Evolutionary conservation across 2,329 filamentous ascomycete species (phyloP).

Genomic region (Madurella mycetomatis): DNA sequence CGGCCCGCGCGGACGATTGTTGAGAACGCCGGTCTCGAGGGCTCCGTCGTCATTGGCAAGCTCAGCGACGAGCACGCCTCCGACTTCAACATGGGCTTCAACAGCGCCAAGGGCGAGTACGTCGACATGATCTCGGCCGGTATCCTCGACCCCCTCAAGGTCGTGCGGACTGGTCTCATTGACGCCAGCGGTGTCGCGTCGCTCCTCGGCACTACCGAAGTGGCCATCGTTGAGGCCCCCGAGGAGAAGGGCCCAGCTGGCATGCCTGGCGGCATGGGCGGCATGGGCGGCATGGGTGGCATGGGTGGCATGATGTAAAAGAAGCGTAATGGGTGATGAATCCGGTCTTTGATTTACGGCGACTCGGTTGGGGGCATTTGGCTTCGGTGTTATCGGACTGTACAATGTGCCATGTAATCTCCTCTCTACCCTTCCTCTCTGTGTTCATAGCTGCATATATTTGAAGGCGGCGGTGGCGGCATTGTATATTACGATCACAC

Average conservation of each 20-base stretch:
- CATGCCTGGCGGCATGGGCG: conserved; percentile 61
- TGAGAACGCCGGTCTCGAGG: conserved; percentile 95
- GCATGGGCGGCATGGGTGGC: conserved; percentile 58
- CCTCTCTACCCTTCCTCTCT: conserved; percentile 32
- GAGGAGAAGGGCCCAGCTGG: conserved; percentile 79
- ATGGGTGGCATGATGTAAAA: conserved; percentile 59
- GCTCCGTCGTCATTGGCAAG: conserved; percentile 95
- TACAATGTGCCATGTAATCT: conserved; percentile 38
- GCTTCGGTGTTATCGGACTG: conserved; percentile 46
- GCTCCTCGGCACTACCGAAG: conserved; percentile 94
- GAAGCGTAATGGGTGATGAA: conserved; percentile 22
- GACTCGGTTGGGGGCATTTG: conserved; percentile 42
- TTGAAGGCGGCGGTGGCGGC: conserved; percentile 17
- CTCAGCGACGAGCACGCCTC: conserved; percentile 85
- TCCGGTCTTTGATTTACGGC: conserved; percentile 27
- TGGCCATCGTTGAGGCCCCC: conserved; percentile 91
- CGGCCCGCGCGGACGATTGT: conserved; percentile 91
- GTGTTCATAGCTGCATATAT: conserved; percentile 29
- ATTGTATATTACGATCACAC: conserved; percentile 29
- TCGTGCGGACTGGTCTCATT: conserved; percentile 91
- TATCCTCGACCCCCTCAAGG: conserved; percentile 99
- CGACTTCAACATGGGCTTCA: conserved; percentile 98
- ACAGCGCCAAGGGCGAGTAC: conserved; percentile 95
- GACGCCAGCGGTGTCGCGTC: conserved; percentile 96
- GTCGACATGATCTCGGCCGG: conserved; percentile 96